Conservation (phyloP, 306 rosid genomes). For the Chamaecrista fasciculata region DNA sequence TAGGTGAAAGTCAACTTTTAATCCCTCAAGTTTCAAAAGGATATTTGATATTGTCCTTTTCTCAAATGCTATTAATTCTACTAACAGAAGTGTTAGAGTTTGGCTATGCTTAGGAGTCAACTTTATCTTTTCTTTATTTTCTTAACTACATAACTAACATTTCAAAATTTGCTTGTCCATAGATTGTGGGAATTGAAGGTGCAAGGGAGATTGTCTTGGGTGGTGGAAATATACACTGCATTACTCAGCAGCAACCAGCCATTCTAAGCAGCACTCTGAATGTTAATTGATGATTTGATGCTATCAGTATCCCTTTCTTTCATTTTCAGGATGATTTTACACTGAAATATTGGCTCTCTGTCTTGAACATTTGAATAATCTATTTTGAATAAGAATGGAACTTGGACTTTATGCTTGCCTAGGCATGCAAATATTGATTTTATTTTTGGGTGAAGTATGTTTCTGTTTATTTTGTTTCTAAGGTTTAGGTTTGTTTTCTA, state of each 20-base stretch:
- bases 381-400: background rate
- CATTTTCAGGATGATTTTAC: background rate
- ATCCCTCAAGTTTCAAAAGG: too few species aligned
- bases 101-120: too few species aligned
- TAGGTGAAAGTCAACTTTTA: background rate
- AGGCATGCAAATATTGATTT: too few species aligned
- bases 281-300: constrained; percentile 1
- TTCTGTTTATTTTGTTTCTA: too few species aligned
- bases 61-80: too few species aligned
- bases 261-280: constrained; percentile 12
- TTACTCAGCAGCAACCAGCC: constrained; percentile 90
- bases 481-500: too few species aligned
- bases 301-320: background rate
- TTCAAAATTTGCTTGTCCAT: constrained; percentile 25
- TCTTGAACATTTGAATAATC: background rate
- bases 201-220: constrained; percentile 87
- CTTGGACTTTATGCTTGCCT: background rate
- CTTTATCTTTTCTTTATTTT: too few species aligned
- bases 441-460: too few species aligned
- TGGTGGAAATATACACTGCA: constrained; percentile 95
- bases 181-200: constrained; percentile 87
- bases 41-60: too few species aligned
- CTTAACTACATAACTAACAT: constrained; percentile 18
- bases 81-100: too few species aligned
- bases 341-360: background rate